These are phyloP conservation scores for Chaetomidium leptoderma DNA, from an alignment of 495 filamentous ascomycete genomes.

Conservation along the genomic window DNA sequence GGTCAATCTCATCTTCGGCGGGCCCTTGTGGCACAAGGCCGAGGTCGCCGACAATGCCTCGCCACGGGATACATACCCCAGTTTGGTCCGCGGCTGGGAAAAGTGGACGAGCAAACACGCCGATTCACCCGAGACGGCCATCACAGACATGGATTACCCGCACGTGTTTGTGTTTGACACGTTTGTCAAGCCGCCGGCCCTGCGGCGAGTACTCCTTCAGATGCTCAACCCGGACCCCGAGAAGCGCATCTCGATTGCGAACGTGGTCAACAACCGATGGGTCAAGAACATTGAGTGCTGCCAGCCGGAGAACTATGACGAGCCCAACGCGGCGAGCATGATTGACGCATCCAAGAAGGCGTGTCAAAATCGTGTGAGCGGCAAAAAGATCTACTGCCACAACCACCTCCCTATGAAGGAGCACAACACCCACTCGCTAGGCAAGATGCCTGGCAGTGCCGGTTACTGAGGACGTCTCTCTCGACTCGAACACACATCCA, in stretches of 20 bases:
- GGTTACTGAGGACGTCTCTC: constrained; percentile 33
- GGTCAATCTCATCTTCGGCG: constrained; percentile 61
- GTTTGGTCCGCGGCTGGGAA: constrained; percentile 59
- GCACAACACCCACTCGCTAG: constrained; percentile 37
- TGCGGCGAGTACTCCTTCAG: constrained; percentile 61
- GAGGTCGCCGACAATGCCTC: constrained; percentile 32
- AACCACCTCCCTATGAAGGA: constrained; percentile 45
- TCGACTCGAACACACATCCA: neutral
- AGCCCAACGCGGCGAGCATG: constrained; percentile 36
- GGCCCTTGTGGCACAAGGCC: constrained; percentile 61
- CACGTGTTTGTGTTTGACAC: constrained; percentile 47
- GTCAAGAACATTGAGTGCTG: constrained; percentile 70
- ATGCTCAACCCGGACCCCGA: constrained; percentile 72
- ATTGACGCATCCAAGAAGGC: constrained; percentile 53
- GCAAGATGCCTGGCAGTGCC: constrained; percentile 46
- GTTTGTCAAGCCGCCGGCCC: constrained; percentile 46
- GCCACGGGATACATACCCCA: constrained; percentile 45
- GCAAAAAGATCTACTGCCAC: constrained; percentile 47
- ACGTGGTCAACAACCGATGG: constrained; percentile 58
- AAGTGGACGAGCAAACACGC: constrained; percentile 53
- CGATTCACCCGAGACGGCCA: constrained; percentile 41
- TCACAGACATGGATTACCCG: constrained; percentile 52
- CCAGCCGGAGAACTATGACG: constrained; percentile 56
- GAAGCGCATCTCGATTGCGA: constrained; percentile 59
- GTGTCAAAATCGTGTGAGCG: constrained; percentile 35